phyloP scores from a whole-genome alignment of 495 filamentous ascomycete genomes.

The Coniosporium apollinis region DNA sequence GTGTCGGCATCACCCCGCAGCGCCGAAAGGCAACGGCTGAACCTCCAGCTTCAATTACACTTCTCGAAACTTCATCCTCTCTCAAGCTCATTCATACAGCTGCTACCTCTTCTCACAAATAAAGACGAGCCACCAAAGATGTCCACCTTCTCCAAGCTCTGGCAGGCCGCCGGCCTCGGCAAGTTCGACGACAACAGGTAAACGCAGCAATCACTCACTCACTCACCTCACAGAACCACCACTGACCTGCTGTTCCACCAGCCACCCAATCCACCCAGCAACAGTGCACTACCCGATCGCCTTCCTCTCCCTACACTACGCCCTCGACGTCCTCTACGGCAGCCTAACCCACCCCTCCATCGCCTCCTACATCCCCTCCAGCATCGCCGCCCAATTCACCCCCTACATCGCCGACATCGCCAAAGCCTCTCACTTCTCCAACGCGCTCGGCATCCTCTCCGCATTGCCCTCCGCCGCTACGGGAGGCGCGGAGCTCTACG shows the following conservation, averaged over 20 bases:
- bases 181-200: background rate
- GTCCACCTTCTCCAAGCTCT: background rate
- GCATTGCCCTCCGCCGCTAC: conserved; percentile 11
- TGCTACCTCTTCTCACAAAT: no score
- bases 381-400: conserved; percentile 5
- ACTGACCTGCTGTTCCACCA: conserved; percentile 1
- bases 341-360: conserved; percentile 5
- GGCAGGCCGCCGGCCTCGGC: background rate
- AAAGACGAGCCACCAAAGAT: no score
- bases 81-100: no score
- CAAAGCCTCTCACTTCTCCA: conserved; percentile 10
- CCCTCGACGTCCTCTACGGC: conserved; percentile 15
- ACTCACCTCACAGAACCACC: background rate
- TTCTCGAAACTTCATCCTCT: no score
- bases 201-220: background rate
- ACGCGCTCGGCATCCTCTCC: conserved; percentile 12
- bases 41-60: no score
- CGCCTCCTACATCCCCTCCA: conserved; percentile 2
- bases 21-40: no score
- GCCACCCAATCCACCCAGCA: conserved; percentile 21
- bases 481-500: conserved; percentile 9
- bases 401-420: conserved; percentile 8
- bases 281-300: conserved; percentile 21
- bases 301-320: conserved; percentile 17
- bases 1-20: no score